Conservation (phyloP, 352 stramenopile genomes). For the Phytopythium chamaehyphon region DNA sequence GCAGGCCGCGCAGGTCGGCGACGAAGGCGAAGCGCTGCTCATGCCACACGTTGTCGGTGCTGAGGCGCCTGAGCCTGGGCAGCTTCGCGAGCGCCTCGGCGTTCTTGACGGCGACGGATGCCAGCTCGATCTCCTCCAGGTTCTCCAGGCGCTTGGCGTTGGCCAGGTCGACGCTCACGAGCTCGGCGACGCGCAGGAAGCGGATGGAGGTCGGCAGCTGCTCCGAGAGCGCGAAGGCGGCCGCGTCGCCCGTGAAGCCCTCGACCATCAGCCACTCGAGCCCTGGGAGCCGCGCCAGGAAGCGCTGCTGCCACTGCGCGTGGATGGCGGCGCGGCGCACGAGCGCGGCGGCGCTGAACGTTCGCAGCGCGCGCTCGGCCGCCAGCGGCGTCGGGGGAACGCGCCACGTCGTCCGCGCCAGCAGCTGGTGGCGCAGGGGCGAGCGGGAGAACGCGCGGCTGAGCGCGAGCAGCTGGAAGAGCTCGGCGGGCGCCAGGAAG, state of each 20-base stretch:
- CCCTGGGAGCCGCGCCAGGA: background rate
- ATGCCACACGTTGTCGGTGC: background rate
- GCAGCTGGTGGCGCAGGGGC: background rate
- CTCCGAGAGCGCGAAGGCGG: background rate
- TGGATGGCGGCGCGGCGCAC: background rate
- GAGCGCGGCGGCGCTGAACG: background rate
- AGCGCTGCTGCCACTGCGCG: background rate
- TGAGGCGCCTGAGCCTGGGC: background rate
- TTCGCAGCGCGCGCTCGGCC: background rate
- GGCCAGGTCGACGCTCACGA: background rate
- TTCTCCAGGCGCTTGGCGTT: background rate
- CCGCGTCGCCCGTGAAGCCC: background rate
- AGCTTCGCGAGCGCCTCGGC: background rate
- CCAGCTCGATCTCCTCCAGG: background rate
- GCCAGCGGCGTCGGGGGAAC: background rate
- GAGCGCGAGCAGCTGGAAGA: constrained; percentile 8
- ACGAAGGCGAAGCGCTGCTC: background rate
- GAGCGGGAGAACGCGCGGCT: background rate
- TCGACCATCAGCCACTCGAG: background rate
- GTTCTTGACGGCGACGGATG: background rate
- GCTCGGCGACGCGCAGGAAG: background rate
- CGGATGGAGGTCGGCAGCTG: background rate
- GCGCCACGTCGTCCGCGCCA: background rate
- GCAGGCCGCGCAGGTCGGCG: background rate
- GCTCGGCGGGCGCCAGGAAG: background rate